phyloP scores from a whole-genome alignment of 1,139 yeast species.

The Hansenula lynferdii region DNA sequence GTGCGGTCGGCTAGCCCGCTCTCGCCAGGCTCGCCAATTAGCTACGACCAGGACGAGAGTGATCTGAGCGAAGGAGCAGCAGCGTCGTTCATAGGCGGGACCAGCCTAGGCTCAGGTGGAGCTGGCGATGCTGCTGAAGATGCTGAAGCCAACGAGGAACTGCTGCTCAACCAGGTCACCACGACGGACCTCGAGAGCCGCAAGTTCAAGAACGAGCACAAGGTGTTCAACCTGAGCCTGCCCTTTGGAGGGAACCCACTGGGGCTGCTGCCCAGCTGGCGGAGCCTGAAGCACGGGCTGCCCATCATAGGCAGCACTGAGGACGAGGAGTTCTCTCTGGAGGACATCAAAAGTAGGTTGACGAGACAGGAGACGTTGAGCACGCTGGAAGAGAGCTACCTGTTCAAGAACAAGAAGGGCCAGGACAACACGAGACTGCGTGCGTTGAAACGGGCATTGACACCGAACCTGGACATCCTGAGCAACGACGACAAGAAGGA shows the following conservation, averaged over 20 bases:
- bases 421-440: slow-evolving; percentile 62
- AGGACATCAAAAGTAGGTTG: slow-evolving; percentile 41
- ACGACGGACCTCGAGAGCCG: slow-evolving; percentile 9
- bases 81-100: slow-evolving; percentile 21
- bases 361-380: slow-evolving; percentile 53
- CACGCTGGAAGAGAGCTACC: slow-evolving; percentile 59
- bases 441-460: slow-evolving; percentile 62
- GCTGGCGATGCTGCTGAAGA: too few species aligned
- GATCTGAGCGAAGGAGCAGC: slow-evolving; percentile 12
- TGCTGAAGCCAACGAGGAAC: slow-evolving; percentile 3
- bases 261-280: slow-evolving; percentile 20
- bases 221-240: slow-evolving; percentile 36
- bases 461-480: slow-evolving; percentile 29
- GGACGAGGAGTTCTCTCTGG: slow-evolving; percentile 27
- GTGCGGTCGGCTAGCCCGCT: too few species aligned
- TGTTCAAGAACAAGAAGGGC: slow-evolving; percentile 51
- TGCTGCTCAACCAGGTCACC: slow-evolving; percentile 3
- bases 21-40: too few species aligned
- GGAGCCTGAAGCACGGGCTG: slow-evolving; percentile 19
- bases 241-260: slow-evolving; percentile 36
- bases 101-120: not conserved
- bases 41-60: too few species aligned
- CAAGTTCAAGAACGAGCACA: slow-evolving; percentile 24
- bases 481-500: slow-evolving; percentile 27
- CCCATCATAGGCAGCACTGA: slow-evolving; percentile 26